A percentile compares a stretch with the other conserved stretches of the same genome.
These are phyloP conservation scores for Alternaria longipes DNA, from an alignment of 2,329 filamentous ascomycete genomes.

Conservation along the genomic window DNA sequence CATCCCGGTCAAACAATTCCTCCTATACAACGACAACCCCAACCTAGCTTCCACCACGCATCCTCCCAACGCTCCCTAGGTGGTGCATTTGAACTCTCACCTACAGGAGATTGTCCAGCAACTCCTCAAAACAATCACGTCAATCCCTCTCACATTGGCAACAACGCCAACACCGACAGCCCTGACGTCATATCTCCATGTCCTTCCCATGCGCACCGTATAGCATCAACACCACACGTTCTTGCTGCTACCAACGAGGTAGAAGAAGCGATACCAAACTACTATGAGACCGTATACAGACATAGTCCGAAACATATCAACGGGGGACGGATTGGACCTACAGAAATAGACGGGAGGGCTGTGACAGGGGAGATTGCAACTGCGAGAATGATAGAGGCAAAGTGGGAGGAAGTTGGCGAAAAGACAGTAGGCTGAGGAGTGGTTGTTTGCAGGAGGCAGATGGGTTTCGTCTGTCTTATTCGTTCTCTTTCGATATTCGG, in stretches of 20 bases:
- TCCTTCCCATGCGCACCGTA: neutral
- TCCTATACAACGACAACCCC: neutral
- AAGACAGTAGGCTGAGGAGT: neutral
- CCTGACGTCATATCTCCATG: neutral
- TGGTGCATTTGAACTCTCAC: constrained; percentile 5
- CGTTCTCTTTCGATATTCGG: neutral
- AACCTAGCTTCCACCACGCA: neutral
- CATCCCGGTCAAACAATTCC: constrained; percentile 1
- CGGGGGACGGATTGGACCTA: neutral
- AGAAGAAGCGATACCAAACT: constrained; percentile 7
- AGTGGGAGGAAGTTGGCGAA: constrained; percentile 6
- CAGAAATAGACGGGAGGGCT: constrained; percentile 2
- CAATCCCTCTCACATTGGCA: neutral
- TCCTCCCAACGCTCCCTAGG: neutral
- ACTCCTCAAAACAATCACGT: neutral
- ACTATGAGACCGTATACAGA: constrained; percentile 11
- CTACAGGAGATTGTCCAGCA: neutral
- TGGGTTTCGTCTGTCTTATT: neutral
- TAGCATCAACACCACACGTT: neutral
- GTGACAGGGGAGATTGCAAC: neutral
- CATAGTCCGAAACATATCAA: neutral
- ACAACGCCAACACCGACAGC: neutral
- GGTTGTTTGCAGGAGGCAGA: neutral
- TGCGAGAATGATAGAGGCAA: neutral
- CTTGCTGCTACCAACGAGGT: neutral